phyloP scores from a whole-genome alignment of 2,329 filamentous ascomycete species.

The Colletotrichum euphorbiae region DNA sequence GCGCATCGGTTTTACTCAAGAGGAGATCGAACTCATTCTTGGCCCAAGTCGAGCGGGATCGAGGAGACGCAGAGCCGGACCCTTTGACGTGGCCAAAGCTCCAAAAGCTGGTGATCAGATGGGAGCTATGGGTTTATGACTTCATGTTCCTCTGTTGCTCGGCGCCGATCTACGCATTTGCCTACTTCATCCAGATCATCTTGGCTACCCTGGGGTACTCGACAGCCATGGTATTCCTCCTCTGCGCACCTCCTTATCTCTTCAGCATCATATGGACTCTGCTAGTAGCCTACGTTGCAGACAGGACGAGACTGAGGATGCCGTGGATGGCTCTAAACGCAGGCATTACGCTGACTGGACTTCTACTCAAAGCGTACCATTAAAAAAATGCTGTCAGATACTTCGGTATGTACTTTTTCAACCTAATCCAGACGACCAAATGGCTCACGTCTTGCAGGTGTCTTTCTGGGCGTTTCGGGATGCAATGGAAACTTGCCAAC shows the following conservation, averaged over 20 bases:
- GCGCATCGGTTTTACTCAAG: neutral
- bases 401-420: constrained; percentile 36
- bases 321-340: constrained; percentile 44
- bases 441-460: neutral
- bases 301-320: constrained; percentile 41
- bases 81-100: constrained; percentile 51
- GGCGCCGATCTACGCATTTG: constrained; percentile 69
- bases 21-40: constrained; percentile 45
- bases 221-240: constrained; percentile 46
- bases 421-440: accelerated
- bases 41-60: constrained; percentile 53
- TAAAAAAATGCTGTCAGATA: constrained; percentile 46
- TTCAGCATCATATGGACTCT: constrained; percentile 4
- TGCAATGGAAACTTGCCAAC: constrained; percentile 39
- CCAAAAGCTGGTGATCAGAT: constrained; percentile 48
- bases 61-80: constrained; percentile 53
- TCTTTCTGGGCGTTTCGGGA: constrained; percentile 40
- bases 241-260: neutral
- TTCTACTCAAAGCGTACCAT: neutral
- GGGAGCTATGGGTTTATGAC: constrained; percentile 56
- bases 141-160: constrained; percentile 58
- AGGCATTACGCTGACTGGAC: constrained; percentile 36
- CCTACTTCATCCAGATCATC: constrained; percentile 73
- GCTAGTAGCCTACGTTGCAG: neutral
- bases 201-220: constrained; percentile 51